A percentile compares a stretch with the other conserved stretches of the same genome.
These are phyloP conservation scores for Rosa multiflora DNA, from an alignment of 306 rosid species.

Conservation along the genomic window DNA sequence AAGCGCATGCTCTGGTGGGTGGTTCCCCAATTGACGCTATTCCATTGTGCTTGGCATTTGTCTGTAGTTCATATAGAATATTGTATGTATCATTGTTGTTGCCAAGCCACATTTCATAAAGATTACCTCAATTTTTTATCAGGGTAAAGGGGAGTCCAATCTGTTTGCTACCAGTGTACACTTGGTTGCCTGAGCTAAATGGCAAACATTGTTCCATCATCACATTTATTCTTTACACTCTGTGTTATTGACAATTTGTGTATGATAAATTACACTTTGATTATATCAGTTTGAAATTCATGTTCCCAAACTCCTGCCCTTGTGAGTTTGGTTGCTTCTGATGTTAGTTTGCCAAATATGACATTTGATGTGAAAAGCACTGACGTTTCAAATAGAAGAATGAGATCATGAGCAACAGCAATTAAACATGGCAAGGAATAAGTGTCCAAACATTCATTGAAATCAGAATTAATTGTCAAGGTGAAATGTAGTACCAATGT, in stretches of 20 bases:
- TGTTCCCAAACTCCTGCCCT: slow-evolving; percentile 20
- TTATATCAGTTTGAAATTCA: slow-evolving; percentile 28
- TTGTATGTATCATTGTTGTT: slow-evolving; percentile 38
- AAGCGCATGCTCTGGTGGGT: slow-evolving; percentile 29
- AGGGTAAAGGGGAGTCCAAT: slow-evolving; percentile 18
- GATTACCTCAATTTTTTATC: background rate
- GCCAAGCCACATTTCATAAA: slow-evolving; percentile 30
- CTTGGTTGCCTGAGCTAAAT: slow-evolving; percentile 33
- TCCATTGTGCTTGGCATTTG: slow-evolving; percentile 37
- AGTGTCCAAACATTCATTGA: background rate
- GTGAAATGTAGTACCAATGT: background rate
- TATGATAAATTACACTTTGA: slow-evolving; percentile 30
- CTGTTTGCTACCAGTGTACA: slow-evolving; percentile 30
- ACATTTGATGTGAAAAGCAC: background rate
- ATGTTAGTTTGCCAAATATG: background rate
- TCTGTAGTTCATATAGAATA: slow-evolving; percentile 32
- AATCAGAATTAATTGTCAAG: background rate
- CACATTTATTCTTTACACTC: slow-evolving; percentile 47
- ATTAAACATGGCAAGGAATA: background rate
- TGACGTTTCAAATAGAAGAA: background rate
- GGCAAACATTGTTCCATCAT: slow-evolving; percentile 35
- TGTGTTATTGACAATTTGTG: slow-evolving; percentile 35
- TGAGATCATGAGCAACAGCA: background rate
- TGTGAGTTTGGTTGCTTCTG: background rate
- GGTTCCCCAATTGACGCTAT: slow-evolving; percentile 43